Conservation (phyloP, 2,329 filamentous ascomycete species). For the Curvularia spicifera region DNA sequence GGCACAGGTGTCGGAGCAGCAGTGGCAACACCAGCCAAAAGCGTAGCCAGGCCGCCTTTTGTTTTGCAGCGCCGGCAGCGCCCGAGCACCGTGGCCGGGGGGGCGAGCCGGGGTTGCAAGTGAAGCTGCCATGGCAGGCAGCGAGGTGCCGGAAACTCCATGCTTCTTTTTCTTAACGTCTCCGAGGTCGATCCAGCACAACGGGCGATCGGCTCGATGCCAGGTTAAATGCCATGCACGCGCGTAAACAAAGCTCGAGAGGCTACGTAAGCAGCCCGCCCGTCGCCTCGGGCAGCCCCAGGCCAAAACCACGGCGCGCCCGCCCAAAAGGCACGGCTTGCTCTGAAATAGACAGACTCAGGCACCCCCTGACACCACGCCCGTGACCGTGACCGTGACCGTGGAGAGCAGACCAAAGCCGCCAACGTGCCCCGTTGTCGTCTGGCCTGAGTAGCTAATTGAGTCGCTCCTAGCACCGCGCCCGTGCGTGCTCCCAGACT, state of each 20-base stretch:
- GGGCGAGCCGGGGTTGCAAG: slow-evolving; percentile 17
- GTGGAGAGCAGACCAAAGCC: not conserved
- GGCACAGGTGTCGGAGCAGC: slow-evolving; percentile 11
- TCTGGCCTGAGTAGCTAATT: slow-evolving; percentile 10
- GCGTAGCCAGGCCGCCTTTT: slow-evolving; percentile 15
- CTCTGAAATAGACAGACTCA: no score
- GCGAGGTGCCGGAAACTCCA: not conserved
- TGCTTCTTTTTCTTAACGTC: slow-evolving; percentile 9
- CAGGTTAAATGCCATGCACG: slow-evolving; percentile 17
- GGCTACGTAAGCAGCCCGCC: slow-evolving; percentile 2
- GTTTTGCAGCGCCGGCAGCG: slow-evolving; percentile 20
- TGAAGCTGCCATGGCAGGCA: slow-evolving; percentile 20
- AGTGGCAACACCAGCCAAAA: not conserved
- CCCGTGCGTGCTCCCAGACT: slow-evolving; percentile 24
- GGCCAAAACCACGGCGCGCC: not conserved
- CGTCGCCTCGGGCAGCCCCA: not conserved
- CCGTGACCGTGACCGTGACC: slow-evolving; percentile 1
- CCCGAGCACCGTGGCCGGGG: slow-evolving; percentile 22
- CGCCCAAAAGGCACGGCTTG: not conserved
- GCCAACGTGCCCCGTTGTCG: slow-evolving; percentile 17
- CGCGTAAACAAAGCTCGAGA: slow-evolving; percentile 7
- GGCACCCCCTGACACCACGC: not conserved
- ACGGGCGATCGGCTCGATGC: slow-evolving; percentile 28
- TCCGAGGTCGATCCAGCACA: slow-evolving; percentile 13
- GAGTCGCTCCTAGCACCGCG: slow-evolving; percentile 17